phyloP scores from a whole-genome alignment of 2,329 filamentous ascomycete genomes.

The Ascochyta lentis region DNA sequence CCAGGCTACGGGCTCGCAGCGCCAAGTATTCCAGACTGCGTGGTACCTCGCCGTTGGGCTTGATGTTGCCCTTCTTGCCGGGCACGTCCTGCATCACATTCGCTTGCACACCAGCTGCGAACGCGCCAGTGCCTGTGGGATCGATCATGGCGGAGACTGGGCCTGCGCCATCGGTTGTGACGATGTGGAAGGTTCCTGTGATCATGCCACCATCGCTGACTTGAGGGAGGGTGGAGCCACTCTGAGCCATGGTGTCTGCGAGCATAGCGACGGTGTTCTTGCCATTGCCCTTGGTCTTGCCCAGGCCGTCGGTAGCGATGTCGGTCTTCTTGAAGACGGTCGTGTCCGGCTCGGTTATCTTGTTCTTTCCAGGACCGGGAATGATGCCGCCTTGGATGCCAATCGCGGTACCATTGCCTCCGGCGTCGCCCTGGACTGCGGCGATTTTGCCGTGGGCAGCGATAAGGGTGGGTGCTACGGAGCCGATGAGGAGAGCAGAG shows the following conservation, averaged over 20 bases:
- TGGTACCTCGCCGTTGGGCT: constrained; percentile 18
- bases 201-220: constrained; percentile 62
- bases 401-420: constrained; percentile 54
- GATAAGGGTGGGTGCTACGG: constrained; percentile 13
- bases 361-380: constrained; percentile 52
- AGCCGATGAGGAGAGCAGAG: constrained; percentile 9
- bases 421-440: constrained; percentile 41
- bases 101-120: constrained; percentile 21
- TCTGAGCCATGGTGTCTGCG: constrained; percentile 56
- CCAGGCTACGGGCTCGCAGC: constrained; percentile 11
- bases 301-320: constrained; percentile 49
- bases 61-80: constrained; percentile 28
- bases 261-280: constrained; percentile 48
- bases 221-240: constrained; percentile 62
- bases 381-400: constrained; percentile 53
- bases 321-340: constrained; percentile 52
- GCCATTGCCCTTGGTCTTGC: constrained; percentile 47
- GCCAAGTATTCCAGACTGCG: constrained; percentile 10
- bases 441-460: constrained; percentile 23
- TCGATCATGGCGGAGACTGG: constrained; percentile 69
- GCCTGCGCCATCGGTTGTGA: constrained; percentile 69
- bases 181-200: constrained; percentile 67
- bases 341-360: constrained; percentile 54
- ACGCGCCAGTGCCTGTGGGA: constrained; percentile 59
- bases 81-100: constrained; percentile 23